phyloP scores from a whole-genome alignment of 495 filamentous ascomycete genomes.

The Podospora tetraspora region DNA sequence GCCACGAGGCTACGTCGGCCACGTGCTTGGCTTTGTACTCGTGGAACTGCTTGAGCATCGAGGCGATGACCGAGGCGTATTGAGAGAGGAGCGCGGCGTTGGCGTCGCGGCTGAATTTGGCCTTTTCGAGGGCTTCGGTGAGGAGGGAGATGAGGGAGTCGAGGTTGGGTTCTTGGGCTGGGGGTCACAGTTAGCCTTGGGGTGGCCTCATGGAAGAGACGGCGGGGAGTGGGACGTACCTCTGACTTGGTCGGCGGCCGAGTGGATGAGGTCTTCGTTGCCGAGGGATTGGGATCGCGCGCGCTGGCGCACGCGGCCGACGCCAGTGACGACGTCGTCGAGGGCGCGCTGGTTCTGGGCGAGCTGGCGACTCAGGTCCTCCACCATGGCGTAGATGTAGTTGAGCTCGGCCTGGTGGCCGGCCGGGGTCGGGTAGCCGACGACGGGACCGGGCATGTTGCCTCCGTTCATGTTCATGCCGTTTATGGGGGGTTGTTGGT shows the following conservation, averaged over 20 bases:
- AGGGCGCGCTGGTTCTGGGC: conserved; percentile 73
- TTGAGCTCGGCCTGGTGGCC: conserved; percentile 86
- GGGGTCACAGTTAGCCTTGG: conserved; percentile 3
- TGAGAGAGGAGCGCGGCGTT: conserved; percentile 47
- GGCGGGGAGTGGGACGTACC: conserved; percentile 27
- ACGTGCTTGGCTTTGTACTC: conserved; percentile 49
- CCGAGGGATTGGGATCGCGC: conserved; percentile 41
- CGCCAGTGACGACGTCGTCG: conserved; percentile 63
- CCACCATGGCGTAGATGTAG: conserved; percentile 75
- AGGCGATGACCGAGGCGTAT: conserved; percentile 42
- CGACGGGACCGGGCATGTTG: conserved; percentile 41
- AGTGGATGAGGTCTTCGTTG: conserved; percentile 48
- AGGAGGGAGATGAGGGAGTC: conserved; percentile 49
- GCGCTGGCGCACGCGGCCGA: conserved; percentile 47
- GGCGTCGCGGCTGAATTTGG: conserved; percentile 45
- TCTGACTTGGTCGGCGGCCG: conserved; percentile 45
- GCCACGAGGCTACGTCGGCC: conserved; percentile 48
- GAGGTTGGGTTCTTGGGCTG: conserved; percentile 48
- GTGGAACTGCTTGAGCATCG: conserved; percentile 49
- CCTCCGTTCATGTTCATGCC: conserved; percentile 59
- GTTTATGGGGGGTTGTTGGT: conserved; percentile 45
- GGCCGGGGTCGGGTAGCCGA: conserved; percentile 60
- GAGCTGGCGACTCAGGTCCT: conserved; percentile 70
- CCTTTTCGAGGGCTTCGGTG: conserved; percentile 47
- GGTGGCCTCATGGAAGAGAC: background rate